Evolutionary conservation across 2,329 filamentous ascomycete species (phyloP).

Genomic region (Gaeumannomyces sp.): DNA sequence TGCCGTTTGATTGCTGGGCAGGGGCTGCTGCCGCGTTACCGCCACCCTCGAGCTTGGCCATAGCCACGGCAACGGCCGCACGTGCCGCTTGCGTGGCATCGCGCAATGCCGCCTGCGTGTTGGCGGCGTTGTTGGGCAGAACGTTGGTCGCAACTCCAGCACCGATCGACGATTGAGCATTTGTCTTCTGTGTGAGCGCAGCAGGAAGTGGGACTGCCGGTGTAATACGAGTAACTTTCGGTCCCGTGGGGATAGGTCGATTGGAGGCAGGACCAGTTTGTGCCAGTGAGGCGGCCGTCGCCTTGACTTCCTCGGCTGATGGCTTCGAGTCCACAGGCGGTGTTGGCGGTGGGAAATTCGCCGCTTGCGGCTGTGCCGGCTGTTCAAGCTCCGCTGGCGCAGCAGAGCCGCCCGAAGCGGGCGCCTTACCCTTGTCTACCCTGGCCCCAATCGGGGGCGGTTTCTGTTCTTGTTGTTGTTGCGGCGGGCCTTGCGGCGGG

Average conservation of each 20-base stretch:
- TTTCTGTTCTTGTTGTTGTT: constrained; percentile 32
- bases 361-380: constrained; percentile 27
- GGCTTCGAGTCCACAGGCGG: constrained; percentile 66
- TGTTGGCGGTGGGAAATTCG: constrained; percentile 40
- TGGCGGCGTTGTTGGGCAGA: constrained; percentile 25
- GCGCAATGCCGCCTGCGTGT: constrained; percentile 40
- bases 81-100: constrained; percentile 70
- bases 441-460: constrained; percentile 46
- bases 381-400: constrained; percentile 38
- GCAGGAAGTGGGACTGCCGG: constrained; percentile 61
- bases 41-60: constrained; percentile 58
- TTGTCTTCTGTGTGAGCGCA: constrained; percentile 27
- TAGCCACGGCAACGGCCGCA: constrained; percentile 72
- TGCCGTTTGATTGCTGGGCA: constrained; percentile 31
- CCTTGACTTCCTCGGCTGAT: constrained; percentile 45
- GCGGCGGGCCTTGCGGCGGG: constrained; percentile 20
- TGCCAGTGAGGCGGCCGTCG: constrained; percentile 46
- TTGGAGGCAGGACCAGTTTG: constrained; percentile 28
- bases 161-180: constrained; percentile 15
- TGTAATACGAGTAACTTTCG: constrained; percentile 48
- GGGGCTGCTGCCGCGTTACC: constrained; percentile 22
- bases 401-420: constrained; percentile 37
- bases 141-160: constrained; percentile 1
- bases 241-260: constrained; percentile 40
- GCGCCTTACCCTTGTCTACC: constrained; percentile 38